Conservation (phyloP, 2,329 filamentous ascomycete genomes). For the Diaporthe sp. region DNA sequence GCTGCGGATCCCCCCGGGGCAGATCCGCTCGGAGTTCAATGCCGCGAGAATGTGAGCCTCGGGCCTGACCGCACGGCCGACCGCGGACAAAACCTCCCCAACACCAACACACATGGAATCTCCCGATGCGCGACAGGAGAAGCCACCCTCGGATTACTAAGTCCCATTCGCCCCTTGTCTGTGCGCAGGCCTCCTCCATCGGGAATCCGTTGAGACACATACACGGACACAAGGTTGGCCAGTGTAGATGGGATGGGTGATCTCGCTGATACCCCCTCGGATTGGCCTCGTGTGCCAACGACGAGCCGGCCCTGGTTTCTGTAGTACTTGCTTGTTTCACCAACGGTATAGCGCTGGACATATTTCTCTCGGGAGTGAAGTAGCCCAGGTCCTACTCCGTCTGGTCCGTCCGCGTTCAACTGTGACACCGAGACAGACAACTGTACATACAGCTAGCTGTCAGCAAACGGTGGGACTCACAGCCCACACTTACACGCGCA, state of each 20-base stretch:
- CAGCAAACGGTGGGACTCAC: not conserved
- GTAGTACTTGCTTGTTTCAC: slow-evolving; percentile 3
- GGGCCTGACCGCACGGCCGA: not conserved
- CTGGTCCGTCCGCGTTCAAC: not conserved
- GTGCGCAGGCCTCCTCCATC: slow-evolving; percentile 1
- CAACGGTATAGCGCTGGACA: not conserved
- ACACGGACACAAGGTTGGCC: not conserved
- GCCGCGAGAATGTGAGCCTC: not conserved
- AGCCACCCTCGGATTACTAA: not conserved
- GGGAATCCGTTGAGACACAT: slow-evolving; percentile 10
- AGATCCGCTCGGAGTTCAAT: not conserved
- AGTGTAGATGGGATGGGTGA: not conserved
- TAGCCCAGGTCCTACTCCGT: not conserved
- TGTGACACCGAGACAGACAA: not conserved
- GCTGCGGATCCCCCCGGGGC: not conserved
- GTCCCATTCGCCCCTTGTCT: not conserved
- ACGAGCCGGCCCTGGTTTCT: not conserved
- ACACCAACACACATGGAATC: not conserved
- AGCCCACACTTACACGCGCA: slow-evolving; percentile 24
- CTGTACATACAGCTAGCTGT: slow-evolving; percentile 12
- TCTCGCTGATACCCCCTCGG: not conserved
- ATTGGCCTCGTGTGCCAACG: not conserved
- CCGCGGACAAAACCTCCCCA: not conserved
- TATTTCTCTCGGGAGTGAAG: not conserved
- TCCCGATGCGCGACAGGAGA: not conserved